A percentile compares a stretch with the other conserved stretches of the same genome.
Conservation (phyloP, 202 grass and related monocot genomes). For the Schoenoplectus triqueter region DNA sequence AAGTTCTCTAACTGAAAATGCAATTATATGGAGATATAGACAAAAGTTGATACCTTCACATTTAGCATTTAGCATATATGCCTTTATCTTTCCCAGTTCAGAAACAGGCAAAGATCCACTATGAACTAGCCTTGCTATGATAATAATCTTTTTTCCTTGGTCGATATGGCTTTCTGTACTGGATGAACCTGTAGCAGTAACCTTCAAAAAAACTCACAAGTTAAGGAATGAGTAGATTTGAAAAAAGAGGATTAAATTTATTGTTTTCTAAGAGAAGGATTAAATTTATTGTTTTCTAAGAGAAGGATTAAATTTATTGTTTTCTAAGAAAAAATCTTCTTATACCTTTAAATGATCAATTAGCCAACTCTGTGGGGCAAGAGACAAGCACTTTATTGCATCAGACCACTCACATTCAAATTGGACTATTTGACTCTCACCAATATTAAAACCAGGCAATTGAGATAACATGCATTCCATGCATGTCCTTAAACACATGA, state of each 20-base stretch:
- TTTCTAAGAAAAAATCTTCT: slow-evolving; percentile 24
- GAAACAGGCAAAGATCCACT: slow-evolving; percentile 51
- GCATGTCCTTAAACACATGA: slow-evolving; percentile 62
- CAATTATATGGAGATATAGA: slow-evolving; percentile 18
- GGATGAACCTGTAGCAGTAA: slow-evolving; percentile 42
- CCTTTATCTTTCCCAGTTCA: slow-evolving; percentile 66
- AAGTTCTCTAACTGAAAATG: slow-evolving; percentile 13
- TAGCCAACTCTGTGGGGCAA: slow-evolving; percentile 60
- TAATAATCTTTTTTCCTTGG: slow-evolving; percentile 63
- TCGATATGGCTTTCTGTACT: slow-evolving; percentile 44
- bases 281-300: not conserved
- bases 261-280: not conserved
- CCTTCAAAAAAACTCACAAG: slow-evolving; percentile 52
- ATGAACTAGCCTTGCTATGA: slow-evolving; percentile 65
- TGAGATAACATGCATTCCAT: slow-evolving; percentile 61
- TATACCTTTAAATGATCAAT: slow-evolving; percentile 63
- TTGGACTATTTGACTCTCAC: slow-evolving; percentile 48
- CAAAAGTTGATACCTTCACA: slow-evolving; percentile 61
- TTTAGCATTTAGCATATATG: slow-evolving; percentile 60
- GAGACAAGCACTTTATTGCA: slow-evolving; percentile 66
- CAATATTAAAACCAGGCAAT: slow-evolving; percentile 47
- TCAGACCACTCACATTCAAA: slow-evolving; percentile 65
- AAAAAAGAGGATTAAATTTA: slow-evolving; percentile 29
- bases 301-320: not conserved
- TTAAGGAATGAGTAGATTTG: slow-evolving; percentile 22